phyloP scores from a whole-genome alignment of 352 stramenopile genomes.

The Blastocystis sp. region DNA sequence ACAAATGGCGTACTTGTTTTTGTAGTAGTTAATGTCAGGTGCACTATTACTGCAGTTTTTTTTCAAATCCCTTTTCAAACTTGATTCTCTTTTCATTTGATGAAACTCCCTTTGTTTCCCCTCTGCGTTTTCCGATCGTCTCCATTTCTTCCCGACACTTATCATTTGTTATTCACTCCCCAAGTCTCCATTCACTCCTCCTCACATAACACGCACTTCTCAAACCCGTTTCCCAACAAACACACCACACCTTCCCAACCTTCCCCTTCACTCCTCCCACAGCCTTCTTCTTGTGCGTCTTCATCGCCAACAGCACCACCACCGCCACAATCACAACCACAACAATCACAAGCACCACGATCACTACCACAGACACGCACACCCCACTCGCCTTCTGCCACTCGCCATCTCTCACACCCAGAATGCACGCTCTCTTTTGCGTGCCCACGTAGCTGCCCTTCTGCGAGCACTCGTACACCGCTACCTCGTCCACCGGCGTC shows the following conservation, averaged over 20 bases:
- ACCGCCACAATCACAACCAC: not conserved
- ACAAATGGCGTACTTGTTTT: too few species aligned
- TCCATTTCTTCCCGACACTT: too few species aligned
- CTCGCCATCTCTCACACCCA: slow-evolving; percentile 15
- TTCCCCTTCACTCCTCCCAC: slow-evolving; percentile 42
- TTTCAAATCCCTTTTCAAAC: too few species aligned
- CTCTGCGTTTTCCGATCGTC: too few species aligned
- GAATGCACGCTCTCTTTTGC: slow-evolving; percentile 12
- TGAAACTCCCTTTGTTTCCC: too few species aligned
- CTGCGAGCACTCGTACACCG: slow-evolving; percentile 9
- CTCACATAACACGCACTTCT: too few species aligned
- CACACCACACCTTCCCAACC: not conserved
- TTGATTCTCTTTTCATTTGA: too few species aligned
- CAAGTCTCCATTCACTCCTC: too few species aligned
- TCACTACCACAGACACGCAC: slow-evolving; percentile 15
- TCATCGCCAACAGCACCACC: not conserved
- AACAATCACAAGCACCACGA: not conserved
- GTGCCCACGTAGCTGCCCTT: slow-evolving; percentile 16
- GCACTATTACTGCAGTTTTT: too few species aligned
- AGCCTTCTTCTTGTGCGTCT: not conserved
- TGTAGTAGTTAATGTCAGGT: too few species aligned
- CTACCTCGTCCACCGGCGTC: not conserved
- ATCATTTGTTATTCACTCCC: too few species aligned
- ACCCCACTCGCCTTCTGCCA: slow-evolving; percentile 3
- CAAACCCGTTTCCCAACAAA: too few species aligned